A percentile compares a stretch with the other conserved stretches of the same genome.
phyloP scores from a whole-genome alignment of 108 stramenopile species.

The Asterionellopsis glacialis region DNA sequence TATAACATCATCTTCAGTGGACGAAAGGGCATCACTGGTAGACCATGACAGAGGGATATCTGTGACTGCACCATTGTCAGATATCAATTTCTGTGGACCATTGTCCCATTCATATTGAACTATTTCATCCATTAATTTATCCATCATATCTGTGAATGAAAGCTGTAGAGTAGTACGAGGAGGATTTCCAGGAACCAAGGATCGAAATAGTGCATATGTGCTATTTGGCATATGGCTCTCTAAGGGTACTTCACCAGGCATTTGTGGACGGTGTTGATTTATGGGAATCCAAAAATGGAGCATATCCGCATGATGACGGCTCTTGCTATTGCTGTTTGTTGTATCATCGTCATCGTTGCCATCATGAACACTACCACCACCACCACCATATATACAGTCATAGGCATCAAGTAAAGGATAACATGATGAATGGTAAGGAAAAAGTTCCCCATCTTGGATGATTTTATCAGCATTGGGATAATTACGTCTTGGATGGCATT shows the following conservation, averaged over 20 bases:
- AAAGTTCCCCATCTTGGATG: conserved; percentile 29
- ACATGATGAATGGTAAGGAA: conserved; percentile 41
- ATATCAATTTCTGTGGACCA: neutral
- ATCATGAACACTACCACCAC: neutral
- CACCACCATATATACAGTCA: conserved; percentile 19
- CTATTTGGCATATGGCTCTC: no score
- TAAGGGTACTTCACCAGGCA: no score
- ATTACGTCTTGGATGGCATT: conserved; percentile 23
- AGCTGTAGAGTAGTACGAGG: no score
- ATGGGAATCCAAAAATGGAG: no score
- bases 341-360: neutral
- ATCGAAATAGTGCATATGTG: no score
- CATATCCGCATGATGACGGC: conserved; percentile 1
- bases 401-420: conserved; percentile 50
- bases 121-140: no score
- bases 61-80: neutral
- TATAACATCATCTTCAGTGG: neutral
- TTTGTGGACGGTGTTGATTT: no score
- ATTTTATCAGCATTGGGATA: conserved; percentile 25
- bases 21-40: neutral
- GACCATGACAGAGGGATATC: neutral
- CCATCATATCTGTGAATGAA: no score
- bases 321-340: neutral
- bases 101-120: no score
- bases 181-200: no score